These are phyloP conservation scores for Daldinia eschscholtzii DNA, from an alignment of 2,329 filamentous ascomycete species.

Conservation along the genomic window DNA sequence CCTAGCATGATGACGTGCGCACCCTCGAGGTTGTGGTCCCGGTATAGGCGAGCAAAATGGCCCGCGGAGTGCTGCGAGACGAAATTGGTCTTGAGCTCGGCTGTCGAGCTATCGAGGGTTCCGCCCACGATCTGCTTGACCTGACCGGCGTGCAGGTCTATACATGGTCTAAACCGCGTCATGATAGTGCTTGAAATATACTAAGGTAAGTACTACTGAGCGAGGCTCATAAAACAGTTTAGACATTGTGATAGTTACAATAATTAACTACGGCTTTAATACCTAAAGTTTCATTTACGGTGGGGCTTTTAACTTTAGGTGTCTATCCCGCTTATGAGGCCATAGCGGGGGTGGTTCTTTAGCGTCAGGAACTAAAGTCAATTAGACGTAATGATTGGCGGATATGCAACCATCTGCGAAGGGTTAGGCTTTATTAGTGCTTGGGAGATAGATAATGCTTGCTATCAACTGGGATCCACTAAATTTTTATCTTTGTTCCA, in stretches of 20 bases:
- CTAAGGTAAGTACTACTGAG: background rate
- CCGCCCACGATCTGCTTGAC: constrained; percentile 99
- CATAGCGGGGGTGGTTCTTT: constrained; percentile 46
- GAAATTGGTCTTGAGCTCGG: constrained; percentile 88
- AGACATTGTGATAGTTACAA: background rate
- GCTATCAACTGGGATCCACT: constrained; percentile 13
- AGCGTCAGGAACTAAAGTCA: constrained; percentile 15
- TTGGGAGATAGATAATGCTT: constrained; percentile 1
- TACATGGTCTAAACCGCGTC: constrained; percentile 96
- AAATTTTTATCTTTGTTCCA: constrained; percentile 32
- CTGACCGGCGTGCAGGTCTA: constrained; percentile 95
- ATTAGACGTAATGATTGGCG: constrained; percentile 39
- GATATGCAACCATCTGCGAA: background rate
- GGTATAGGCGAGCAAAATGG: constrained; percentile 87
- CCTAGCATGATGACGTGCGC: constrained; percentile 98
- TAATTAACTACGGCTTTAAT: constrained; percentile 3
- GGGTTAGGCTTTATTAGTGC: background rate
- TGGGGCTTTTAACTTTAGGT: constrained; percentile 34
- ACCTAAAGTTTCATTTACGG: background rate
- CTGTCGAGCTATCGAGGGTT: constrained; percentile 78
- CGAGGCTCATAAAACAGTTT: background rate
- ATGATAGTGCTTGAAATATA: constrained; percentile 61
- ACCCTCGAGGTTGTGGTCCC: constrained; percentile 77
- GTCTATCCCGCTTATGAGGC: constrained; percentile 22
- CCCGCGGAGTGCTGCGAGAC: constrained; percentile 85